Evolutionary conservation across 768 basidiomycete genomes (phyloP).

Genomic region (Amanita polypyramis): DNA sequence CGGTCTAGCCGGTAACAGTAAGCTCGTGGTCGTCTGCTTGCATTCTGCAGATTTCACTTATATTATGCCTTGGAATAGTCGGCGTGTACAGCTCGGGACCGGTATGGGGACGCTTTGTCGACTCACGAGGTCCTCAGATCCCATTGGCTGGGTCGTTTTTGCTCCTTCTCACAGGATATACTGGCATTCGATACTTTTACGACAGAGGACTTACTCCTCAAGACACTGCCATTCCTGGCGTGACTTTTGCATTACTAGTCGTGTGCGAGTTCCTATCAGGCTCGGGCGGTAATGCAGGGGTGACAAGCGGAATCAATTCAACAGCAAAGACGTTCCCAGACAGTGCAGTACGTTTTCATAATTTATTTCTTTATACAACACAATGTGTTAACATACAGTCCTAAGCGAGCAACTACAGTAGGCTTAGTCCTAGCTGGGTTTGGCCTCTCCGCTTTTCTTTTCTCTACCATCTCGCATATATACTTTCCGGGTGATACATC

Average conservation of each 20-base stretch:
- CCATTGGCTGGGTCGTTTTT: slow-evolving; percentile 50
- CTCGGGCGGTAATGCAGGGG: slow-evolving; percentile 62
- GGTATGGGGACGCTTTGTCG: slow-evolving; percentile 71
- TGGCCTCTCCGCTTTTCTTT: slow-evolving; percentile 86
- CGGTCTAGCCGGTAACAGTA: slow-evolving; percentile 71
- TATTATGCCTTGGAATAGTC: slow-evolving; percentile 33
- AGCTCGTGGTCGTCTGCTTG: slow-evolving; percentile 15
- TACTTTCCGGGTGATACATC: slow-evolving; percentile 73
- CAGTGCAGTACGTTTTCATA: slow-evolving; percentile 36
- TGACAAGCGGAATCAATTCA: slow-evolving; percentile 63
- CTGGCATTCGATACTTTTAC: slow-evolving; percentile 50
- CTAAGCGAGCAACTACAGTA: slow-evolving; percentile 66
- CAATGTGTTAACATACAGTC: neutral
- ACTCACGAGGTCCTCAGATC: slow-evolving; percentile 59
- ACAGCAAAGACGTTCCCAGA: slow-evolving; percentile 81
- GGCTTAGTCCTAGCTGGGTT: slow-evolving; percentile 80
- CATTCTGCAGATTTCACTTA: neutral
- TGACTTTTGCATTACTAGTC: slow-evolving; percentile 42
- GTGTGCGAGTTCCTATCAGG: slow-evolving; percentile 67
- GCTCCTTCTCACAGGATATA: slow-evolving; percentile 60
- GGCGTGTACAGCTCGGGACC: slow-evolving; percentile 75
- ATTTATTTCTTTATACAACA: neutral
- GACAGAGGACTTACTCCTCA: slow-evolving; percentile 35
- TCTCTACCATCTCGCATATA: slow-evolving; percentile 64
- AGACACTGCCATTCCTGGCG: slow-evolving; percentile 24